Base-by-base conservation (phyloP, 163 green algal species). In the Coccomyxa subellipsoidea region DNA sequence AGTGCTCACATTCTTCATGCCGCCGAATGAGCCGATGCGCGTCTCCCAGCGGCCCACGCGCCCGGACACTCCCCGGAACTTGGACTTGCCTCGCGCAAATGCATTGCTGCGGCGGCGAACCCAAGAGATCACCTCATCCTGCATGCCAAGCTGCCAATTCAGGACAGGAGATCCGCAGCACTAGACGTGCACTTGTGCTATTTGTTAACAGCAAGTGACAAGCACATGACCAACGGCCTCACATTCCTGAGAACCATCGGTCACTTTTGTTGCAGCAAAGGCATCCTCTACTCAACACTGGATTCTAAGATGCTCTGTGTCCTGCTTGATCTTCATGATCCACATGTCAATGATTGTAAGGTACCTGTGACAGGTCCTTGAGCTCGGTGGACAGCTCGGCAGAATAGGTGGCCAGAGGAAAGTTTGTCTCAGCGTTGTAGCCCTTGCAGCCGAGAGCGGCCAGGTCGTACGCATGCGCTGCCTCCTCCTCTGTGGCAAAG, bases 51-150 rank as follows among this genome's bases (percentile, higher is more conserved):
- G 84, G 25, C 88, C 87, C 38, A 87, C 77, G 35, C 91, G 85
- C 4, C 91, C 91, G 1, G 84, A 91, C 8, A 95, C 91, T n/a
- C 91, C 91, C 32, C 91, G 82, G 87, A 87, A 94, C 7, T 72
- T 71, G 0, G 88, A 93, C 36, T 83, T 85, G 40, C 91, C 91
- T 23, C 91, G 80, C 38, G 86, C 85, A 70, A 94, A 95, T 27
- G 91, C 91, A 70, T 70, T 85, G 81, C 84, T 91, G 32, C 88
- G 83, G 18, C 91, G 59, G 6, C 91, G 80, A n/a, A 95, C 82
- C 35, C 91, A 89, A 2, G 91, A 91, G 5, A 95, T 87, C 34
- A 94, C 84, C 78, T 92, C 90, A 32, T 93, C 90, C 87, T 91
- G 84, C 59, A 34, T 29, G 18, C 47, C 27, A 32, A 12, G 23